Percentiles rank a stretch among this genome's conserved stretches.
Evolutionary conservation across 2,329 filamentous ascomycete genomes (phyloP).

Genomic region (Pseudogymnoascus sp.): DNA sequence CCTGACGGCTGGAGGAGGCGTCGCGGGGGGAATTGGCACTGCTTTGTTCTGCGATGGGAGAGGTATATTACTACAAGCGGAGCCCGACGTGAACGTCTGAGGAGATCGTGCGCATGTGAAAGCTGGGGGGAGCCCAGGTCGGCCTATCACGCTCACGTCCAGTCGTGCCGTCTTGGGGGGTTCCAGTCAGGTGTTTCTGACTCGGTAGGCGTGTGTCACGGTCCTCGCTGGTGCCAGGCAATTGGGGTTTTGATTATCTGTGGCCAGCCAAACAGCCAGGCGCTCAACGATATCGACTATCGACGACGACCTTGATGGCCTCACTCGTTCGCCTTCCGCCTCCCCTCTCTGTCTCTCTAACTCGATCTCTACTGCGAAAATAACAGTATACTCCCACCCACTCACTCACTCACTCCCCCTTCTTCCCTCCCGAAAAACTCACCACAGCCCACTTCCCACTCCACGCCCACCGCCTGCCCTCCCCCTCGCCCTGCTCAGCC

Average conservation of each 20-base stretch:
- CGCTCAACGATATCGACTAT: neutral
- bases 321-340: neutral
- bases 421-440: slow-evolving; percentile 67
- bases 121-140: neutral
- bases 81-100: neutral
- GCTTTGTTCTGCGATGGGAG: neutral
- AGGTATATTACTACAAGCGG: neutral
- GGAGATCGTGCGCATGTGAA: neutral
- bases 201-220: neutral
- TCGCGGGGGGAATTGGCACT: neutral
- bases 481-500: slow-evolving; percentile 52
- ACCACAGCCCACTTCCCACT: slow-evolving; percentile 95
- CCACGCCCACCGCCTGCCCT: slow-evolving; percentile 82
- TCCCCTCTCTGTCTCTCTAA: neutral
- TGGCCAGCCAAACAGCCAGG: neutral
- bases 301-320: neutral
- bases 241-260: neutral
- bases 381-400: neutral
- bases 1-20: neutral
- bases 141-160: neutral
- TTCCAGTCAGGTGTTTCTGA: neutral
- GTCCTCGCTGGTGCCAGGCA: neutral
- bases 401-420: neutral
- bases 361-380: neutral
- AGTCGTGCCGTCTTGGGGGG: neutral